A percentile compares a stretch with the other conserved stretches of the same genome.
These are phyloP conservation scores for Phenoliferia sp. DNA, from an alignment of 1,284 basidiomycete genomes.

Conservation along the genomic window DNA sequence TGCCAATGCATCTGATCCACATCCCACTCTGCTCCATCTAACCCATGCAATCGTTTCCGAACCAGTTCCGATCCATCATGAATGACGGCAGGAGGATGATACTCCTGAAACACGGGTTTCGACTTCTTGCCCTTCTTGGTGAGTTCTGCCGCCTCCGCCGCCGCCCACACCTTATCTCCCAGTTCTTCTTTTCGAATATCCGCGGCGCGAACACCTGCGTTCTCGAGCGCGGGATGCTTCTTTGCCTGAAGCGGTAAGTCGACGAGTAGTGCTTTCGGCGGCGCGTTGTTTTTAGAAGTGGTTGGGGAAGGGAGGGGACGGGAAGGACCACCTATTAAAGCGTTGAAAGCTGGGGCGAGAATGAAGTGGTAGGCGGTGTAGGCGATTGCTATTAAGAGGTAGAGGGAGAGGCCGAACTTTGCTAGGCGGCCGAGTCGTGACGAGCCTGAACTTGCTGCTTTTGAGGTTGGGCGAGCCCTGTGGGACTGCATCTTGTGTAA, in stretches of 20 bases:
- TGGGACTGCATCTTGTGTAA: not conserved
- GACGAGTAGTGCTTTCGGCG: too few species aligned
- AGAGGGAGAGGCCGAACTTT: conserved; percentile 27
- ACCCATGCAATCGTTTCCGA: conserved; percentile 20
- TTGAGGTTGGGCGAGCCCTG: not conserved
- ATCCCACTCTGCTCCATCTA: conserved; percentile 34
- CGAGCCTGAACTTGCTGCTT: not conserved
- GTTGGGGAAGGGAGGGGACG: not conserved
- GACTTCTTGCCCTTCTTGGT: conserved; percentile 22
- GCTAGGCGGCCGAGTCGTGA: conserved; percentile 20
- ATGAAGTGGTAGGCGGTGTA: conserved; percentile 32
- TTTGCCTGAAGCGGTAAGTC: conserved; percentile 7
- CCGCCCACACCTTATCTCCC: conserved; percentile 28
- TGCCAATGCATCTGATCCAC: conserved; percentile 35
- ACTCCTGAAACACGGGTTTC: conserved; percentile 9
- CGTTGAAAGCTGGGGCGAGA: conserved; percentile 17
- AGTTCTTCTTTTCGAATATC: conserved; percentile 29
- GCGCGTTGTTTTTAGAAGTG: too few species aligned
- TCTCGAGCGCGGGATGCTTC: conserved; percentile 30
- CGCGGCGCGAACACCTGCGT: conserved; percentile 28
- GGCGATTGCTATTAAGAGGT: conserved; percentile 31
- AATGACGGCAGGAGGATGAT: conserved; percentile 17
- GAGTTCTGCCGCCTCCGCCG: conserved; percentile 23
- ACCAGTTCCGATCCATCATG: conserved; percentile 22
- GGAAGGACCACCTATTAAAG: not conserved